Evolutionary conservation across 2,329 filamentous ascomycete species (phyloP).

Genomic region (Nothomitra cinnamomea): DNA sequence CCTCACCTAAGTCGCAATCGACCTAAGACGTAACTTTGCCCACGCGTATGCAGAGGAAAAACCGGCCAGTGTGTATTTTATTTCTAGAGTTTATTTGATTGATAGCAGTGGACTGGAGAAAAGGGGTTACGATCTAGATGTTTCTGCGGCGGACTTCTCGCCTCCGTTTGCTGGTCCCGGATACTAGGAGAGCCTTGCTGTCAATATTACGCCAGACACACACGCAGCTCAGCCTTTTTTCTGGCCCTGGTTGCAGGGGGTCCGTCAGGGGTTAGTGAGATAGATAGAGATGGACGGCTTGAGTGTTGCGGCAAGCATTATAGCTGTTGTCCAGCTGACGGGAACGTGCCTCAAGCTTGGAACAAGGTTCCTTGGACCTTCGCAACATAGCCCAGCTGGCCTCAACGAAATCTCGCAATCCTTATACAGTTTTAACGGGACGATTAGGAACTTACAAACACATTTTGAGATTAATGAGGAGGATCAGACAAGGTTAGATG

Average conservation of each 20-base stretch:
- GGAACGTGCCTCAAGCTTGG: too few species aligned
- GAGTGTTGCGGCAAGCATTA: conserved; percentile 1
- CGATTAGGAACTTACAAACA: background rate
- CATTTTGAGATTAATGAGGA: background rate
- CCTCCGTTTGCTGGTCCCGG: background rate
- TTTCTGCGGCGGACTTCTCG: background rate
- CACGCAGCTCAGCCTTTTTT: background rate
- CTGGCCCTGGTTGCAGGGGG: background rate
- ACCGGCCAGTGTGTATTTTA: background rate
- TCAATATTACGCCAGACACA: background rate
- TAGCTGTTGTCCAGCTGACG: background rate
- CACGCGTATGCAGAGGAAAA: background rate
- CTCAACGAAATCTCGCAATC: background rate
- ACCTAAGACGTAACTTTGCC: background rate
- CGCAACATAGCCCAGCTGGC: background rate
- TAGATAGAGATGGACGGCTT: background rate
- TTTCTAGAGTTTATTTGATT: background rate
- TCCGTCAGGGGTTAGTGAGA: background rate
- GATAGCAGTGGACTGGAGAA: background rate
- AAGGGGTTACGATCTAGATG: background rate
- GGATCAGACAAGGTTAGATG: background rate
- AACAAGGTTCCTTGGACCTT: too few species aligned
- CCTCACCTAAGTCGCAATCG: background rate
- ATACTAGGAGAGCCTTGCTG: background rate
- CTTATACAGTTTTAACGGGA: background rate